Conservation (phyloP, 176 grass and related monocot species). For the Eleusine indica region DNA sequence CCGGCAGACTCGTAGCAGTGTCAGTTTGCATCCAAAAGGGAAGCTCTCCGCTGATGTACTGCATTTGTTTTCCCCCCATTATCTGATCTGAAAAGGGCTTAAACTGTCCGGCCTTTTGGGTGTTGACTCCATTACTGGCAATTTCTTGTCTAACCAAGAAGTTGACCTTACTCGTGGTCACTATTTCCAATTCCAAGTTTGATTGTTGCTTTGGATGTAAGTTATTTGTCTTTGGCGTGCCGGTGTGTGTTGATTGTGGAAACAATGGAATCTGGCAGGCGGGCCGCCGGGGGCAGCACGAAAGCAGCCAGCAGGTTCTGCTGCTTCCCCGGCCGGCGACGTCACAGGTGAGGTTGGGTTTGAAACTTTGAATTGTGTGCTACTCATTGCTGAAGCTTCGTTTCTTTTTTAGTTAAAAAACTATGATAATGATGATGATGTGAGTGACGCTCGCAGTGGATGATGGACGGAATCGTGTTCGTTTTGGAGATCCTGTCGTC, state of each 20-base stretch:
- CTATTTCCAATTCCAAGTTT: constrained; percentile 13
- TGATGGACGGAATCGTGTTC: background rate
- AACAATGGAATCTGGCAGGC: background rate
- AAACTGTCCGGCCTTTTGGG: background rate
- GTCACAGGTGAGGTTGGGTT: background rate
- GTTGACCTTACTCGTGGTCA: background rate
- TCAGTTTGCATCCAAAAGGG: background rate
- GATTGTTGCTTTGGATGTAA: background rate
- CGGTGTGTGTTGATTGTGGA: constrained; percentile 11
- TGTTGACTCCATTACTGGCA: background rate
- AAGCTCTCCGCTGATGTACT: background rate
- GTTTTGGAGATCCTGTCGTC: background rate
- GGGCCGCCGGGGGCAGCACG: background rate
- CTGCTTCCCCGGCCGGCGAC: background rate
- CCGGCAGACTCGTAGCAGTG: constrained; percentile 11
- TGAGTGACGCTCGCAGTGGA: background rate
- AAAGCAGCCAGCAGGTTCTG: background rate
- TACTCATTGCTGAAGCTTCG: constrained; percentile 6
- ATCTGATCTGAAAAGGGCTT: background rate
- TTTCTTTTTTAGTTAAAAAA: constrained; percentile 10
- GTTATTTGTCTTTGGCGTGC: background rate
- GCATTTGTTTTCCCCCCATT: background rate
- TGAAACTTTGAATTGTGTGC: background rate
- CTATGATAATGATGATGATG: background rate
- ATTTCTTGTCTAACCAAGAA: background rate